These are phyloP conservation scores for Boletus rex-veris DNA, from an alignment of 768 basidiomycete species.

Conservation along the genomic window DNA sequence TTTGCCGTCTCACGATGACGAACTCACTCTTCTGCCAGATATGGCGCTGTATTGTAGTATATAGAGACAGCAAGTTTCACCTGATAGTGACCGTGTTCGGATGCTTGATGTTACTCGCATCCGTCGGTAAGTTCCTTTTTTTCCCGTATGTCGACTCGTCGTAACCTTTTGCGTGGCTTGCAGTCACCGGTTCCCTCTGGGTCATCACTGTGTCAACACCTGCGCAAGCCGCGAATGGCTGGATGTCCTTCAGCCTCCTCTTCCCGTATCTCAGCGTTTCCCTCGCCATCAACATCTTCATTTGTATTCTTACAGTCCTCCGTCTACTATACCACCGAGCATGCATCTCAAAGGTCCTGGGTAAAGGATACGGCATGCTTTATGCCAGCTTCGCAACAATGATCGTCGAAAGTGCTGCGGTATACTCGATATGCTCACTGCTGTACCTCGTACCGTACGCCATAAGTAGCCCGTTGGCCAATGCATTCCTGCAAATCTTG, in stretches of 20 bases:
- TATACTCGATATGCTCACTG: conserved; percentile 32
- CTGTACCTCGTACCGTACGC: conserved; percentile 32
- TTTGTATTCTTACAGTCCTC: conserved; percentile 30
- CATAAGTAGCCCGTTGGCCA: conserved; percentile 21
- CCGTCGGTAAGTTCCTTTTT: conserved; percentile 18
- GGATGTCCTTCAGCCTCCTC: conserved; percentile 34
- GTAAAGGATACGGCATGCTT: conserved; percentile 21
- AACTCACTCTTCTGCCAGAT: conserved; percentile 15
- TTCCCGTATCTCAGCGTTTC: conserved; percentile 34
- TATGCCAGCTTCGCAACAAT: conserved; percentile 35
- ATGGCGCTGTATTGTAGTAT: conserved; percentile 33
- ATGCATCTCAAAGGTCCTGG: conserved; percentile 26
- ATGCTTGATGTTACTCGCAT: conserved; percentile 20
- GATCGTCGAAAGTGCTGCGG: conserved; percentile 33
- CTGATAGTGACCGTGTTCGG: conserved; percentile 14
- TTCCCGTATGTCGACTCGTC: neutral
- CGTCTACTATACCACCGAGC: conserved; percentile 31
- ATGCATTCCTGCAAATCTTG: conserved; percentile 30
- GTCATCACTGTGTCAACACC: conserved; percentile 27
- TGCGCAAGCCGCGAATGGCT: conserved; percentile 10
- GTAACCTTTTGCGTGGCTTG: neutral
- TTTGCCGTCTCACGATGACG: neutral
- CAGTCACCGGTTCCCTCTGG: conserved; percentile 31
- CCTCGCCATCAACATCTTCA: conserved; percentile 30
- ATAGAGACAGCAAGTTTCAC: conserved; percentile 26